Evolutionary conservation across 2,329 filamentous ascomycete genomes (phyloP), one percentile per base, ranked within the genome.

Genomic region (Colletotrichum abscissum): DNA sequence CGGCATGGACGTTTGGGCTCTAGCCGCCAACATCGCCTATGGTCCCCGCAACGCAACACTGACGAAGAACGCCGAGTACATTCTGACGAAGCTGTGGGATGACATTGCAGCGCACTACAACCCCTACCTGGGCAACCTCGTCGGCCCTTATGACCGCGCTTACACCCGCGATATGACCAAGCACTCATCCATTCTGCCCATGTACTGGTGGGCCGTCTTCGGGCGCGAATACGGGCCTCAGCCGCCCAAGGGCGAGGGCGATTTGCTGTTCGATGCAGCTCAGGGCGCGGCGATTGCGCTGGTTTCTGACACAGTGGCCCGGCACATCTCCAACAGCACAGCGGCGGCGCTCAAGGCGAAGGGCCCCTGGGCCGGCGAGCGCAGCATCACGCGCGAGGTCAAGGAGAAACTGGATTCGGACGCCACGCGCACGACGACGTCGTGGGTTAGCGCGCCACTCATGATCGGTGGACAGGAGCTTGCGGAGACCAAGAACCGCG

Each of bases 141-240:
- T 77, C 0, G 81, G 81, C 0, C 82, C 81, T 0, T 83, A 83
- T 60, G 81, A 84, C 73, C 78, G 82, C 16, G 82, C 81, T 7
- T 84, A 83, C 75, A 82, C 80, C 4, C 77, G 82, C n/a, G 82
- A 84, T 70, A 82, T 83, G 73, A 82, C 82, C 1, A 77, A 77
- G 5, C 83, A 86, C 72, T 83, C 81, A 1, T 78, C 83, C 0
- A 82, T 86, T 52, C 74, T 86, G n/a, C 80, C 81, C 12, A 77
- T 84, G 65, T 85, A 81, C 74, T 84, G 81, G 78, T 86, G 85
- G 84, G 81, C 82, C 5, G 75, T 86, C 11, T 85, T 81, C 64
- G 85, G 84, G 0, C 80, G 82, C 54, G 80, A 81, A 4, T 80
- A 80, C 58, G 82, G 82, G 0, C 82, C 82, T 0, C 78, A 82